Evolutionary conservation across 495 filamentous ascomycete genomes (phyloP).

Genomic region (Aspergillus leporis): DNA sequence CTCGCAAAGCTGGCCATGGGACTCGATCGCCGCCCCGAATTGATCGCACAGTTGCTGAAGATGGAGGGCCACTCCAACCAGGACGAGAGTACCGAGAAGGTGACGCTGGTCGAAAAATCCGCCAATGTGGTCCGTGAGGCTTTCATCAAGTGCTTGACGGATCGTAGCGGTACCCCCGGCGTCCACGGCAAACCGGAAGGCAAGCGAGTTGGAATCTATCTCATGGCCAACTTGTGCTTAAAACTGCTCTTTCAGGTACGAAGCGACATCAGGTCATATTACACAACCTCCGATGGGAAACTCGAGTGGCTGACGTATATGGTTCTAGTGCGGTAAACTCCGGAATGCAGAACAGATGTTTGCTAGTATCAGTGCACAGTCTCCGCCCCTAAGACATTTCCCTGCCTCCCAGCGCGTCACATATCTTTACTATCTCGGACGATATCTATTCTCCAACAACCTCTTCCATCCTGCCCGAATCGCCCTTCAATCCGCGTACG

Average conservation of each 20-base stretch:
- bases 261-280: slow-evolving; percentile 3
- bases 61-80: slow-evolving; percentile 49
- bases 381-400: slow-evolving; percentile 74
- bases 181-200: slow-evolving; percentile 63
- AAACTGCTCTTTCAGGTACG: slow-evolving; percentile 82
- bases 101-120: slow-evolving; percentile 79
- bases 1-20: slow-evolving; percentile 79
- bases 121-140: slow-evolving; percentile 87
- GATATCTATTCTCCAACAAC: slow-evolving; percentile 79
- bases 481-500: slow-evolving; percentile 76
- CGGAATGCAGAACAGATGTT: slow-evolving; percentile 82
- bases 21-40: slow-evolving; percentile 71
- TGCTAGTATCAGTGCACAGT: slow-evolving; percentile 80
- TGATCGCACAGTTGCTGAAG: slow-evolving; percentile 58
- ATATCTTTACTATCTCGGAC: slow-evolving; percentile 92
- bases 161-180: slow-evolving; percentile 65
- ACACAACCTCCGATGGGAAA: neutral
- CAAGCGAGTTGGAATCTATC: slow-evolving; percentile 83
- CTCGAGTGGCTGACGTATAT: slow-evolving; percentile 9
- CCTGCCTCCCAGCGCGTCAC: slow-evolving; percentile 88
- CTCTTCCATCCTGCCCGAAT: slow-evolving; percentile 75
- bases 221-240: slow-evolving; percentile 86
- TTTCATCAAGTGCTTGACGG: slow-evolving; percentile 86
- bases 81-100: slow-evolving; percentile 58
- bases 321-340: slow-evolving; percentile 50